Conservation (phyloP, 2,329 filamentous ascomycete genomes). For the Aureobasidium melanogenum region DNA sequence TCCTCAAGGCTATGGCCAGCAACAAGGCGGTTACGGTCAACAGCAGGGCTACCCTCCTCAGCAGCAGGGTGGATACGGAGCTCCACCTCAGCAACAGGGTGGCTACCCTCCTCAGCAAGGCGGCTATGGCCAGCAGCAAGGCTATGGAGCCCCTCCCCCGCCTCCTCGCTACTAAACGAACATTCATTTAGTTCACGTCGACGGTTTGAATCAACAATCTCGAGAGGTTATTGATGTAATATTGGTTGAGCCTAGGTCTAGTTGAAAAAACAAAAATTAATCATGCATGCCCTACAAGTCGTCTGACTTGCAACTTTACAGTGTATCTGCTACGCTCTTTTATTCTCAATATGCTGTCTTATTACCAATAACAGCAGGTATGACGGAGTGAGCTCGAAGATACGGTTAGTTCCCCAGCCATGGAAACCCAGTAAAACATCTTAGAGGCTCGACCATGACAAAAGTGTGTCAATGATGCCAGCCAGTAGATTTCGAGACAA, state of each 20-base stretch:
- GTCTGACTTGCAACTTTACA: not conserved
- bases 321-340: too few relatives aligned
- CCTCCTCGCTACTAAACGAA: slow-evolving; percentile 6
- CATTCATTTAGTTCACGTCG: not conserved
- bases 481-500: too few relatives aligned
- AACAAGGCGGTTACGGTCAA: slow-evolving; percentile 17
- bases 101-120: slow-evolving; percentile 16
- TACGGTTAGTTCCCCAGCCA: too few relatives aligned
- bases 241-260: not conserved
- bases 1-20: slow-evolving; percentile 19
- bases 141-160: slow-evolving; percentile 13
- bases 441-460: too few relatives aligned
- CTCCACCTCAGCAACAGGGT: slow-evolving; percentile 14
- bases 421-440: too few relatives aligned
- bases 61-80: slow-evolving; percentile 16
- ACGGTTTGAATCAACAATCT: not conserved
- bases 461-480: too few relatives aligned
- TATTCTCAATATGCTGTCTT: too few relatives aligned
- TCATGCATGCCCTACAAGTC: not conserved
- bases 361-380: too few relatives aligned
- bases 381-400: too few relatives aligned
- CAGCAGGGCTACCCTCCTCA: slow-evolving; percentile 13
- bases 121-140: slow-evolving; percentile 17
- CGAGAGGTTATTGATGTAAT: not conserved
- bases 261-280: not conserved